Conservation (phyloP, 345 rosid genomes). For the Eucalyptus brandiana region DNA sequence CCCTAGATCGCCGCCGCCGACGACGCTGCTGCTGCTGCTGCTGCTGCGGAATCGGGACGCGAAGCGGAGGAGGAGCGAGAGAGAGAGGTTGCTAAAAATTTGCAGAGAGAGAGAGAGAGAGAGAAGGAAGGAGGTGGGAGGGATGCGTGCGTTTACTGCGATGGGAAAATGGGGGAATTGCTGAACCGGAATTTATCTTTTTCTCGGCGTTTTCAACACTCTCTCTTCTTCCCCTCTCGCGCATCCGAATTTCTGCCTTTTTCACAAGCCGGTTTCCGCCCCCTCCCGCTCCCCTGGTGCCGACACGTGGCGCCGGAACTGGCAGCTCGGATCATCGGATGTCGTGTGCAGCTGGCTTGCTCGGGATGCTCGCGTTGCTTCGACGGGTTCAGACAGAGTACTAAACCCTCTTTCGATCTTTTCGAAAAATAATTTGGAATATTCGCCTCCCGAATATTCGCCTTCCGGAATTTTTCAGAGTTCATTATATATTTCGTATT, state of each 20-base stretch:
- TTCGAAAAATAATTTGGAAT: neutral
- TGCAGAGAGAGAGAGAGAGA: conserved; percentile 2
- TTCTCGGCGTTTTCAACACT: neutral
- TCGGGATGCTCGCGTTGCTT: too few relatives aligned
- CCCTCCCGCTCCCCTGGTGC: neutral
- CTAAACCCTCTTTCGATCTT: too few relatives aligned
- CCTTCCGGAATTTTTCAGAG: neutral
- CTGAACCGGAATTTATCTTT: neutral
- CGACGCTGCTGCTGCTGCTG: neutral
- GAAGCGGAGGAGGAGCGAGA: neutral
- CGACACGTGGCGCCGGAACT: neutral
- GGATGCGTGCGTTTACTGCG: neutral
- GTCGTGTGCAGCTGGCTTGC: too few relatives aligned
- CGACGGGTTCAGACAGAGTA: too few relatives aligned
- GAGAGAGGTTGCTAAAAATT: neutral
- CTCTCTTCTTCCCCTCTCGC: neutral
- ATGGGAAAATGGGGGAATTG: neutral
- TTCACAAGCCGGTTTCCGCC: neutral
- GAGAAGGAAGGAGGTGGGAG: neutral
- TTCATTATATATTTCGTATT: neutral
- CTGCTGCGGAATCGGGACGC: neutral
- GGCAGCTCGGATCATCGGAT: neutral
- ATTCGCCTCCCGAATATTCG: neutral
- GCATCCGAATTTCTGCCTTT: neutral
- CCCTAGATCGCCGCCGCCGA: neutral